These are phyloP conservation scores for Trichophyton schoenleinii DNA, from an alignment of 2,329 filamentous ascomycete genomes.

Conservation along the genomic window DNA sequence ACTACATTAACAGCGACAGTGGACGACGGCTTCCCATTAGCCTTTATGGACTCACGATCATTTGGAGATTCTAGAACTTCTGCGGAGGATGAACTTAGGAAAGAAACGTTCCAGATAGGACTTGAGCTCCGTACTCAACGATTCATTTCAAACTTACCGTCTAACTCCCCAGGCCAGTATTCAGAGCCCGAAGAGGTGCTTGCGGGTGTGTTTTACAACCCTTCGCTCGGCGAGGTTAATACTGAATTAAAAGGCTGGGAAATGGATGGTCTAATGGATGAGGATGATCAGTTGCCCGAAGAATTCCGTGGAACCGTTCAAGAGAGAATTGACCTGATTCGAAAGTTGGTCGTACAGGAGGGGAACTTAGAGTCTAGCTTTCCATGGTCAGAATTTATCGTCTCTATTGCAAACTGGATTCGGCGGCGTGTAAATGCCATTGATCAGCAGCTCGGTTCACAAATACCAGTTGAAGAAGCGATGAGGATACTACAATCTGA, in stretches of 20 bases:
- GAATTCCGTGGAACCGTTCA: constrained; percentile 4
- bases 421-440: constrained; percentile 36
- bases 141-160: constrained; percentile 6
- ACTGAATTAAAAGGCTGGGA: constrained; percentile 10
- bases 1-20: neutral
- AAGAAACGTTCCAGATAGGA: constrained; percentile 10
- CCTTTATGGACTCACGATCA: constrained; percentile 3
- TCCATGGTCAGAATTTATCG: constrained; percentile 39
- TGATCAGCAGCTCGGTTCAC: constrained; percentile 26
- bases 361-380: constrained; percentile 23
- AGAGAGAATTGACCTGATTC: constrained; percentile 7
- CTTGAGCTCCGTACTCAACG: constrained; percentile 14
- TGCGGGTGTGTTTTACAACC: constrained; percentile 7
- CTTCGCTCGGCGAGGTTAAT: neutral
- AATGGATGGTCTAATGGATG: constrained; percentile 10
- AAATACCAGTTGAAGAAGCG: constrained; percentile 32
- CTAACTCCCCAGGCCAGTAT: neutral
- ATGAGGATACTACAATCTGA: constrained; percentile 13
- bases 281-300: constrained; percentile 5
- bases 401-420: constrained; percentile 37
- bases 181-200: neutral
- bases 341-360: neutral
- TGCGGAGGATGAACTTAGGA: neutral
- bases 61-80: neutral
- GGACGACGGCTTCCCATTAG: constrained; percentile 6